A percentile compares a stretch with the other conserved stretches of the same genome.
Conservation (phyloP, 495 filamentous ascomycete genomes). For the Aspergillus asperescens region DNA sequence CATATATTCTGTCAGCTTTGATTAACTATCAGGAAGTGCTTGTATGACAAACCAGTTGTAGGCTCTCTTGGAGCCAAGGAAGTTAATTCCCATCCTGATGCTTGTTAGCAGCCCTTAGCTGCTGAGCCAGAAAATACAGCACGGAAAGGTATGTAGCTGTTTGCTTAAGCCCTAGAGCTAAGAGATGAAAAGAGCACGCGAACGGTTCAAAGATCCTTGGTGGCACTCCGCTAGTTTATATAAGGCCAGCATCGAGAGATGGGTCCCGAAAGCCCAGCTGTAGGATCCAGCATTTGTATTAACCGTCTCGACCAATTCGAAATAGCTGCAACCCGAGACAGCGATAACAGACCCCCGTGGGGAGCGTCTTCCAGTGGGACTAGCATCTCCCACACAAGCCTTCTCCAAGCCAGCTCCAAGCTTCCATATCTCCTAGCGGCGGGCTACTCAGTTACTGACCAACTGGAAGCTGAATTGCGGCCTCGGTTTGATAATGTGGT, state of each 20-base stretch:
- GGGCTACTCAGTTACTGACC: conserved; percentile 19
- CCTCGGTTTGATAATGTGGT: neutral
- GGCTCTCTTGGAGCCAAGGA: conserved; percentile 29
- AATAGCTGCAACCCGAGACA: conserved; percentile 7
- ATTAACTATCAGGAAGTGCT: neutral
- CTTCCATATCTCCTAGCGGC: conserved; percentile 29
- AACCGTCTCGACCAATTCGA: conserved; percentile 4
- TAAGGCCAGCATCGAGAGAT: neutral
- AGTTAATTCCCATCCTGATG: conserved; percentile 6
- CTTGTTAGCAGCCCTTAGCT: conserved; percentile 5
- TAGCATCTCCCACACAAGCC: conserved; percentile 18
- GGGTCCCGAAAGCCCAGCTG: conserved; percentile 5
- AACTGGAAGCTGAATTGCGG: conserved; percentile 1
- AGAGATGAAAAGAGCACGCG: conserved; percentile 1
- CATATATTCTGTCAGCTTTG: neutral
- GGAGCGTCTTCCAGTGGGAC: conserved; percentile 16
- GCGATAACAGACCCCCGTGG: conserved; percentile 12
- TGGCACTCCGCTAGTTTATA: conserved; percentile 1
- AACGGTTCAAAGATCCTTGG: neutral
- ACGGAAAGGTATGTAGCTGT: neutral
- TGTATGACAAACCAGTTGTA: conserved; percentile 32
- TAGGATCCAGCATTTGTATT: conserved; percentile 15
- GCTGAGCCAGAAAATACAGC: conserved; percentile 1
- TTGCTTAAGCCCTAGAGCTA: conserved; percentile 6
- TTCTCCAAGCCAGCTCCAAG: conserved; percentile 6